A percentile compares a stretch with the other conserved stretches of the same genome.
Evolutionary conservation across 768 basidiomycete species (phyloP).

Genomic region (Lenzites betulinus): DNA sequence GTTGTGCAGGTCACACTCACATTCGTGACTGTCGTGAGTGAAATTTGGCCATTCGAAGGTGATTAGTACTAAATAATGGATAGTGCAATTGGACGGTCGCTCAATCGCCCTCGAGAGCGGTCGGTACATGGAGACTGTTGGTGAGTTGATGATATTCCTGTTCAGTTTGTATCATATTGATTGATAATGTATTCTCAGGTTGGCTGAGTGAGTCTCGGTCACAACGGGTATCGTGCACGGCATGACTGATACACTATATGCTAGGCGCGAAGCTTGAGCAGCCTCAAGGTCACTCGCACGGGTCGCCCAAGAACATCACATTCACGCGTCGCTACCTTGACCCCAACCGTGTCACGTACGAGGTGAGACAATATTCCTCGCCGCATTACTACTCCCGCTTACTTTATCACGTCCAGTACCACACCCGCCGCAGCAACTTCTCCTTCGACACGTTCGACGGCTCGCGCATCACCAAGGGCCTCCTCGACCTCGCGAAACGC

Average conservation of each 20-base stretch:
- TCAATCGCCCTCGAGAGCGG: conserved; percentile 83
- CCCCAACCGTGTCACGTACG: conserved; percentile 74
- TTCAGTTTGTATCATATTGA: not conserved
- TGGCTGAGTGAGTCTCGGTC: conserved; percentile 60
- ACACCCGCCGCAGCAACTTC: conserved; percentile 51
- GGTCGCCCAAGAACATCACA: conserved; percentile 50
- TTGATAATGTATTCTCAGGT: conserved; percentile 27
- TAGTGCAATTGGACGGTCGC: conserved; percentile 69
- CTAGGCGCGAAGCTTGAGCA: conserved; percentile 52
- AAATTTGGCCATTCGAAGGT: not conserved
- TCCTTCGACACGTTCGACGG: conserved; percentile 67
- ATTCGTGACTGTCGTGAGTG: conserved; percentile 77
- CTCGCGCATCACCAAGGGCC: conserved; percentile 51
- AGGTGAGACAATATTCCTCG: conserved; percentile 39
- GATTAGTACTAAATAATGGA: not conserved
- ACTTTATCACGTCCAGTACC: conserved; percentile 48
- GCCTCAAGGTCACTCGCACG: conserved; percentile 33
- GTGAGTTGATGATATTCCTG: conserved; percentile 37
- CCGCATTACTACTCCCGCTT: not conserved
- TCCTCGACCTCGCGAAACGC: conserved; percentile 50
- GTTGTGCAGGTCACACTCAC: conserved; percentile 59
- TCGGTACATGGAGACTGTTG: conserved; percentile 91
- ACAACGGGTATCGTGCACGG: no score
- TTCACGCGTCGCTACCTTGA: conserved; percentile 79
- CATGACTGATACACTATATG: not conserved